Evolutionary conservation across 257 asterid species (phyloP), one percentile per base, ranked within the genome.

Genomic region (Salvia hispanica): DNA sequence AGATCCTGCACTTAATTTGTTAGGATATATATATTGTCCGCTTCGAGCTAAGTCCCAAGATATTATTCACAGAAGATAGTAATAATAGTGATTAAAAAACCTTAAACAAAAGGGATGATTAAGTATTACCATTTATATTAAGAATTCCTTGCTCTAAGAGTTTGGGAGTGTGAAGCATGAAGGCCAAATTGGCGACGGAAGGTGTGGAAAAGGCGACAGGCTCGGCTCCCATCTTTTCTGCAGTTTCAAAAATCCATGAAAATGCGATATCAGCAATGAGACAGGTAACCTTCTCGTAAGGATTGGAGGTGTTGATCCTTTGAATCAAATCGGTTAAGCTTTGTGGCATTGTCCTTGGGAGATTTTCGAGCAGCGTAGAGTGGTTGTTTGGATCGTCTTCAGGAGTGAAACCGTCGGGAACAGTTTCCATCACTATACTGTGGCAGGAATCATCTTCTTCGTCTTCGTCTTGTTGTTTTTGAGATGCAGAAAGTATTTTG

Each of bases 211-310:
- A 79, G 5, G n/a, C 47, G 8, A 73, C 61, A 16, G 57, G 48
- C 14, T 76, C 69, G 0, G 66, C 61, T 13, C 82, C 82, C 25
- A 79, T 48, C 16, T 43, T 42, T 0, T 54, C 50, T 0, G 78
- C 80, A 7, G 68, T 69, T 6, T 79, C 82, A 10, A 53, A 25
- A 21, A 73, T 5, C 79, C 80, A 82, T 0, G 71, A 80, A 9
- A 71, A 11, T 2, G 78, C 8, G 8, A 70, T 28, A 64, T 82
- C 86, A 25, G 69, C 78, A 6, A 79, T 53, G 8, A 82, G 47
- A 54, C 82, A 77, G 21, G 70, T 74, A 1, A 82, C 51, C 37
- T 54, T 78, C 13, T 79, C 73, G 36, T 50, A 56, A 6, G 15
- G 48, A 25, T 64, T 57, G 0, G 52, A 42, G 7, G 11, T 3